A percentile compares a stretch with the other conserved stretches of the same genome.
phyloP scores from a whole-genome alignment of 306 rosid genomes.

The Rubus idaeus region DNA sequence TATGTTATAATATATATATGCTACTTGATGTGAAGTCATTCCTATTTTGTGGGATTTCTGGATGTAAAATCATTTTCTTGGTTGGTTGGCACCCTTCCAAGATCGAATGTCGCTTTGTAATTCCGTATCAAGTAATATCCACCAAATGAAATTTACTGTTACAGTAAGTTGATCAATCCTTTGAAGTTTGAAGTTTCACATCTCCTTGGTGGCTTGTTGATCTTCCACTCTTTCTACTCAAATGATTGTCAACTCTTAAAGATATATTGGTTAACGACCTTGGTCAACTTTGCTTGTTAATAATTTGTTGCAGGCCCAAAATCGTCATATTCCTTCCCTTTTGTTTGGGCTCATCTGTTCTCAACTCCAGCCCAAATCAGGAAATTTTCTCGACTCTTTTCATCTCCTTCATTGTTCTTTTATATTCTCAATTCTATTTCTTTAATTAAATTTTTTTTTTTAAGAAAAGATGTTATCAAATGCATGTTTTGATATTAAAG shows the following conservation, averaged over 20 bases:
- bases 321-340: background rate
- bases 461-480: too few species aligned
- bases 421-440: too few species aligned
- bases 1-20: too few species aligned
- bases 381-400: too few species aligned
- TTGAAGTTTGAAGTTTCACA: background rate
- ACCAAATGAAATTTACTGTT: background rate
- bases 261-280: background rate
- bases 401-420: too few species aligned
- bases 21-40: background rate
- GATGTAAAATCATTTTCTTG: slow-evolving; percentile 1
- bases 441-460: too few species aligned
- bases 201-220: background rate
- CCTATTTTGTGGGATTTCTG: slow-evolving; percentile 5
- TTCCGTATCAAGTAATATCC: background rate
- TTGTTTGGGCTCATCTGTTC: background rate
- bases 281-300: too few species aligned
- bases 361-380: too few species aligned
- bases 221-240: background rate
- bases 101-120: background rate
- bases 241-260: too few species aligned
- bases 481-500: too few species aligned
- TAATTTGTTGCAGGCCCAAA: background rate
- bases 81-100: background rate
- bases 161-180: background rate